phyloP scores from a whole-genome alignment of 1,284 basidiomycete species.

The Malassezia psittaci region DNA sequence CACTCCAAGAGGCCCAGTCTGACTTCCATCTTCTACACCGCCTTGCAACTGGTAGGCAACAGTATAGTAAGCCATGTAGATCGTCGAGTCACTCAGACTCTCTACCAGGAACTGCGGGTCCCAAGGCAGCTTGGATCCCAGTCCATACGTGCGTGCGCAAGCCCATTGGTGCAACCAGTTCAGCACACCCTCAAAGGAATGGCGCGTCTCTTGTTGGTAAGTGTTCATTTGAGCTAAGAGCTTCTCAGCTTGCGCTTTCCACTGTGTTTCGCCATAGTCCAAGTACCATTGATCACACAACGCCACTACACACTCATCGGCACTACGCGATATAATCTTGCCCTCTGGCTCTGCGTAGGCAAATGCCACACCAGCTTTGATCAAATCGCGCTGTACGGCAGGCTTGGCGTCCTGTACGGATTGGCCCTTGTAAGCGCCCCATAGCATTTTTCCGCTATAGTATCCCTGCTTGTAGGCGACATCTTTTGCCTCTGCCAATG shows the following conservation, averaged over 20 bases:
- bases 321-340: conserved; percentile 74
- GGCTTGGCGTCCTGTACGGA: conserved; percentile 81
- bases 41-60: conserved; percentile 58
- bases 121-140: conserved; percentile 94
- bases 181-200: conserved; percentile 82
- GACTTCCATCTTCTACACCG: conserved; percentile 61
- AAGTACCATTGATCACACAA: conserved; percentile 99
- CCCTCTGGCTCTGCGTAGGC: conserved; percentile 94
- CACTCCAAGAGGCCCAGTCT: conserved; percentile 72
- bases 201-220: conserved; percentile 75
- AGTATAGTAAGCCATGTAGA: conserved; percentile 99
- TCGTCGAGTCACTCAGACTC: conserved; percentile 90
- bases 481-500: conserved; percentile 92
- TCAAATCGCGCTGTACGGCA: conserved; percentile 76
- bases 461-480: conserved; percentile 97
- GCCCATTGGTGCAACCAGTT: conserved; percentile 98
- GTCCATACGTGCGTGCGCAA: conserved; percentile 88
- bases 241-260: conserved; percentile 78
- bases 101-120: conserved; percentile 94
- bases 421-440: conserved; percentile 78
- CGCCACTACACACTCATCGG: conserved; percentile 93
- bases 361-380: conserved; percentile 67
- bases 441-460: conserved; percentile 79
- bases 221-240: conserved; percentile 77
- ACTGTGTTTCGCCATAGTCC: conserved; percentile 84